phyloP scores from a whole-genome alignment of 139 green algal species.

The Volvox africanus region DNA sequence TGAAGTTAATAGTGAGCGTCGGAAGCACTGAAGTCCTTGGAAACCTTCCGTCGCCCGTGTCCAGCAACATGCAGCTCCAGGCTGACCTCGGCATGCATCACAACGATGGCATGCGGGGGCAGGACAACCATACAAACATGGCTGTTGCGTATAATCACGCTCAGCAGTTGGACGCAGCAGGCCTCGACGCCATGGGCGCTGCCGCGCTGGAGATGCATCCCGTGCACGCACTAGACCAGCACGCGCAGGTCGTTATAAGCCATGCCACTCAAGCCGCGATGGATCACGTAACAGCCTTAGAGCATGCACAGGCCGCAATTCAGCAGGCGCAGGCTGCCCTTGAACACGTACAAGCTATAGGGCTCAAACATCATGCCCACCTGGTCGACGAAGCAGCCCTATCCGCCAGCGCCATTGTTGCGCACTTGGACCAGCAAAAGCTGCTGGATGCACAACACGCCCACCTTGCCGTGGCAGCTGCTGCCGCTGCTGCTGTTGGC shows the following conservation, averaged over 20 bases:
- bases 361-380: no score
- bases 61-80: not conserved
- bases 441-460: not conserved
- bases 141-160: not conserved
- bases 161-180: not conserved
- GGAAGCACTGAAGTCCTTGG: not conserved
- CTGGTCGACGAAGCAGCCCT: not conserved
- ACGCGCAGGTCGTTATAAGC: slow-evolving; percentile 7
- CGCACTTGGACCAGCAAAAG: slow-evolving; percentile 7
- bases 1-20: not conserved
- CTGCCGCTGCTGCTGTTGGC: not conserved
- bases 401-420: not conserved
- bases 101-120: not conserved
- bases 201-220: not conserved
- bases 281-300: slow-evolving; percentile 26
- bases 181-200: not conserved
- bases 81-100: not conserved
- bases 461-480: not conserved
- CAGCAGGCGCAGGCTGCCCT: slow-evolving; percentile 38
- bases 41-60: not conserved
- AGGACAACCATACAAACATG: not conserved
- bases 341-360: slow-evolving; percentile 10
- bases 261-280: not conserved
- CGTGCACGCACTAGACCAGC: not conserved
- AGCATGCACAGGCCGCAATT: slow-evolving; percentile 43